These are phyloP conservation scores for Diutina mesorugosa DNA, from an alignment of 1,139 yeast species.

Conservation along the genomic window DNA sequence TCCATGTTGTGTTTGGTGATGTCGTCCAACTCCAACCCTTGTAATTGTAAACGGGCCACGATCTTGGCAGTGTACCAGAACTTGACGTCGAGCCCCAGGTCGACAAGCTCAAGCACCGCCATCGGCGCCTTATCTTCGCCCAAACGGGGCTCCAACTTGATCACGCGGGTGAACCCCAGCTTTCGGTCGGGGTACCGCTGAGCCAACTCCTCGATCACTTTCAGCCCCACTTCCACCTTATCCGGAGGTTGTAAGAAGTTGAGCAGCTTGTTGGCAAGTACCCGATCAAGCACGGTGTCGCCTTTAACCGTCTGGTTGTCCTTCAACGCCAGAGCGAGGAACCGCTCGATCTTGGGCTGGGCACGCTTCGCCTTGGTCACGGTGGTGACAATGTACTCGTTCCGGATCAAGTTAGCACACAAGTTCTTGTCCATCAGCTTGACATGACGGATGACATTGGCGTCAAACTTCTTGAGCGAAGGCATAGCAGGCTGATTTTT, in stretches of 20 bases:
- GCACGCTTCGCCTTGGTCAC: constrained; percentile 34
- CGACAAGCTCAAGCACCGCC: constrained; percentile 81
- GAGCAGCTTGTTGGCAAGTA: constrained; percentile 12
- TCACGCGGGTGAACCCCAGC: constrained; percentile 80
- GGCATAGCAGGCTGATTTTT: constrained; percentile 17
- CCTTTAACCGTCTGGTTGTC: constrained; percentile 8
- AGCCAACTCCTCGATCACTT: constrained; percentile 52
- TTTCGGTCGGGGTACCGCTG: constrained; percentile 48
- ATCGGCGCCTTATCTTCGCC: constrained; percentile 87
- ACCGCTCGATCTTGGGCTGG: constrained; percentile 29
- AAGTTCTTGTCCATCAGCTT: constrained; percentile 35
- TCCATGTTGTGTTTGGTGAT: constrained; percentile 46
- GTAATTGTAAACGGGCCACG: constrained; percentile 67
- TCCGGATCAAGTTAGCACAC: constrained; percentile 32
- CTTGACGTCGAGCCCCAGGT: constrained; percentile 57
- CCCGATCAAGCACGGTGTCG: constrained; percentile 2
- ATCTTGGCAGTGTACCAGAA: constrained; percentile 68
- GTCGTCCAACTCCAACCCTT: constrained; percentile 47
- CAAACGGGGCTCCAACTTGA: constrained; percentile 72
- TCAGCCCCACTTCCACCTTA: constrained; percentile 30
- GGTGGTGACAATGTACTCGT: constrained; percentile 33
- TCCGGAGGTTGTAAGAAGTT: constrained; percentile 30
- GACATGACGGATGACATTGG: constrained; percentile 31
- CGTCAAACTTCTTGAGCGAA: constrained; percentile 28
- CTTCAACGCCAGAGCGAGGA: constrained; percentile 20